Evolutionary conservation across 805 yeast genomes (phyloP).

Genomic region (Candida mattraensis): DNA sequence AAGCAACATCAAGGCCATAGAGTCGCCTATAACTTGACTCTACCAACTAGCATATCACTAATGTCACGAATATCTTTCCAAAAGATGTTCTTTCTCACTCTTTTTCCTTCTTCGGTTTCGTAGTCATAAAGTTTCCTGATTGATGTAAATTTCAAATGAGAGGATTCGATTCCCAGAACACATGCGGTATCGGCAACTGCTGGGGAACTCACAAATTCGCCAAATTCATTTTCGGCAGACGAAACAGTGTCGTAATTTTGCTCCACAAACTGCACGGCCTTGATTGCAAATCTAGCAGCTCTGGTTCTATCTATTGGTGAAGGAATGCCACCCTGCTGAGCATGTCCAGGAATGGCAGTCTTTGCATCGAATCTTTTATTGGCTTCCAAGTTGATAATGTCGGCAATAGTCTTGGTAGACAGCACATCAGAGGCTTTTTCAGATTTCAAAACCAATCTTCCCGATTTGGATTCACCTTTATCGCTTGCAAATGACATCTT

Average conservation of each 20-base stretch:
- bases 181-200: slow-evolving; percentile 58
- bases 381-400: slow-evolving; percentile 63
- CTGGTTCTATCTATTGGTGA: slow-evolving; percentile 75
- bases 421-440: slow-evolving; percentile 69
- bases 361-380: slow-evolving; percentile 70
- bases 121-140: slow-evolving; percentile 77
- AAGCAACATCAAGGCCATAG: slow-evolving; percentile 1
- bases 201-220: slow-evolving; percentile 28
- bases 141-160: slow-evolving; percentile 72
- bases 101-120: slow-evolving; percentile 75
- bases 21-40: slow-evolving; percentile 36
- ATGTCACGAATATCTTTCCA: slow-evolving; percentile 77
- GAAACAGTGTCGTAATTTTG: slow-evolving; percentile 25
- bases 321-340: slow-evolving; percentile 81
- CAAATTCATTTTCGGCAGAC: slow-evolving; percentile 27
- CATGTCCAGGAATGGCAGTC: slow-evolving; percentile 84
- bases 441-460: slow-evolving; percentile 67
- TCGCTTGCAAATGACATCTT: slow-evolving; percentile 59
- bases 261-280: slow-evolving; percentile 70
- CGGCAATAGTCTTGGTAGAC: slow-evolving; percentile 67
- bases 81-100: slow-evolving; percentile 87
- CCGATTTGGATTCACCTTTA: slow-evolving; percentile 64
- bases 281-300: slow-evolving; percentile 70
- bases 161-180: slow-evolving; percentile 79
- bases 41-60: slow-evolving; percentile 83